Evolutionary conservation across 371 early-diverging fungal species (phyloP).

Genomic region (Mortierella polycephala): DNA sequence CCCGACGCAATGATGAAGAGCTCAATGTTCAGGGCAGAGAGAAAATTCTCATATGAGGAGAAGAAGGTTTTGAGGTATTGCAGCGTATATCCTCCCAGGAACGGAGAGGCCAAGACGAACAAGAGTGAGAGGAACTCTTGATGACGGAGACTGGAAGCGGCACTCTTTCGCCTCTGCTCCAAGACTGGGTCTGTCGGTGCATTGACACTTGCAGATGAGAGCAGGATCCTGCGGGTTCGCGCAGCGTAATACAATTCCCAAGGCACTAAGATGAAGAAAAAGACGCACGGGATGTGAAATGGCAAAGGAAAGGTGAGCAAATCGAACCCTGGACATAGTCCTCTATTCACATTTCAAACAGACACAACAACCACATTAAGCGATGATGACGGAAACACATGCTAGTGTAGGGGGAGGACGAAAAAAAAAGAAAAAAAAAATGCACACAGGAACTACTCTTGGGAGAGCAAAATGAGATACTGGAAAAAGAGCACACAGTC

Average conservation of each 20-base stretch:
- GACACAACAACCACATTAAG: not conserved
- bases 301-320: conserved; percentile 10
- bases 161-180: conserved; percentile 53
- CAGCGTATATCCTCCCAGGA: conserved; percentile 68
- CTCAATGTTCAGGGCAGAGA: conserved; percentile 71
- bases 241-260: conserved; percentile 79
- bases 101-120: conserved; percentile 64
- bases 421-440: conserved; percentile 3
- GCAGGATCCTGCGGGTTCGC: conserved; percentile 61
- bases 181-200: conserved; percentile 44
- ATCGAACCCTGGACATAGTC: not conserved
- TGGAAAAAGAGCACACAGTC: not conserved
- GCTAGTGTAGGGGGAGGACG: conserved; percentile 1
- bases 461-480: not conserved
- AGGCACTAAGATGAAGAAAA: conserved; percentile 59
- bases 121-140: conserved; percentile 65
- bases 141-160: conserved; percentile 61
- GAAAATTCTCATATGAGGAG: conserved; percentile 65
- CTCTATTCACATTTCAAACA: not conserved
- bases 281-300: not conserved
- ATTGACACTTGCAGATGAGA: conserved; percentile 28
- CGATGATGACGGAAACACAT: not conserved
- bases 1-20: conserved; percentile 71
- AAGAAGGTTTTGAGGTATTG: conserved; percentile 65
- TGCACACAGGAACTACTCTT: conserved; percentile 7